Evolutionary conservation across 768 basidiomycete species (phyloP), one percentile per base, ranked within the genome.

Genomic region (Tricholoma furcatifolium): DNA sequence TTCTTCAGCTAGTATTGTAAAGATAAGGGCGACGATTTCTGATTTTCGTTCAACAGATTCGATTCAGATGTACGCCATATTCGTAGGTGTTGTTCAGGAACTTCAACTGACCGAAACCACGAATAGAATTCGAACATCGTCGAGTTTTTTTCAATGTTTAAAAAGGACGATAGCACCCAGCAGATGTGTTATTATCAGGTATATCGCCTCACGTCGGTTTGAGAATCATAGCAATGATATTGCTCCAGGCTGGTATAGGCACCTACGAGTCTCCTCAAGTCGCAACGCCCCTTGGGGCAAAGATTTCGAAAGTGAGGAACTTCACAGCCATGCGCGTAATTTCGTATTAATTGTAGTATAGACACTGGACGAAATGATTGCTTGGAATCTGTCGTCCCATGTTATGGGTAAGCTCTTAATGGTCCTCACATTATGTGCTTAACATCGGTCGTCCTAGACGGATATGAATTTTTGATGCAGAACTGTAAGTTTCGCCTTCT

Each of bases 401-500:
- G 74, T 83, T 24, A 82, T 74, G 72, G 68, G 73, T 73, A 56
- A 34, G 32, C 2, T n/a, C n/a, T n/a, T n/a, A 8, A 38, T 35
- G 15, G 18, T 45, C 11, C 35, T 55, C 11, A 45, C 46, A 42
- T 15, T 9, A 40, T 20, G 14, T 50, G 9, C 6, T 15, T 27
- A 17, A 11, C 24, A 35, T 15, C 8, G 8, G 9, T 35, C 34
- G 8, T 5, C 17, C 27, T 6, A 77, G 80, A 70, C n/a, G 82
- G 82, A 3, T 83, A 83, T 48, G 74, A 77, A 55, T 84, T 82
- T 56, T 64, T 84, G 31, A 83, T 83, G 81, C 75, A 82, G 50
- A 80, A 81, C 55, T 83, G 78, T 77, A 59, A 23, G 67, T 62
- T 27, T 17, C 14, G 11, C 36, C 34, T 30, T 27, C 3, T 10